phyloP scores from a whole-genome alignment of 441 rosid genomes.

The Cnidoscolus chayamansa region DNA sequence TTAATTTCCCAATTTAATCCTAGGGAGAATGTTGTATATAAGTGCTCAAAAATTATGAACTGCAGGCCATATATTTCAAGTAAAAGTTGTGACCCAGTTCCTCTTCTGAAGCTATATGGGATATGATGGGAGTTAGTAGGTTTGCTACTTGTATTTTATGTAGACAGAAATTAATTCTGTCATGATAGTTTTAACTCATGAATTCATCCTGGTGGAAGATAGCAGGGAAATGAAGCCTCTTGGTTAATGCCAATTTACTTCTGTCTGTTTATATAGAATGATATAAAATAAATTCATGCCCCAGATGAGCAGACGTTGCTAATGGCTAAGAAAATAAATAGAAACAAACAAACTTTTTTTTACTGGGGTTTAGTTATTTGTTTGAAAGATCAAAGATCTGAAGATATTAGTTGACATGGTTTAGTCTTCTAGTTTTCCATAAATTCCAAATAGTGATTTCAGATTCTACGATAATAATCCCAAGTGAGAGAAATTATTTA shows the following conservation, averaged over 20 bases:
- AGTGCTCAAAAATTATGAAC: background rate
- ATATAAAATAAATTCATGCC: background rate
- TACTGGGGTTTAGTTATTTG: background rate
- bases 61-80: background rate
- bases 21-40: background rate
- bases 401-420: background rate
- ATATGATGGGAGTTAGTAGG: background rate
- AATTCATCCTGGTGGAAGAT: background rate
- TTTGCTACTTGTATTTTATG: background rate
- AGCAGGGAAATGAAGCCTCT: conserved; percentile 3
- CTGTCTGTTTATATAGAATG: background rate
- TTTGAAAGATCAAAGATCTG: conserved; percentile 6
- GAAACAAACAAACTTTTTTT: background rate
- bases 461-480: background rate
- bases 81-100: background rate
- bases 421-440: background rate
- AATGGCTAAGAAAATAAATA: background rate
- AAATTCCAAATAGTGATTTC: conserved; percentile 1
- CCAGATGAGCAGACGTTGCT: background rate
- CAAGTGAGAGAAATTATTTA: conserved; percentile 2
- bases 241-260: background rate
- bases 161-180: background rate
- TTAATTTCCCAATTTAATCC: background rate
- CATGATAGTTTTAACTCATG: background rate
- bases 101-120: background rate